These are phyloP conservation scores for Rhodotorula sp. DNA, from an alignment of 1,284 basidiomycete species.

Conservation along the genomic window DNA sequence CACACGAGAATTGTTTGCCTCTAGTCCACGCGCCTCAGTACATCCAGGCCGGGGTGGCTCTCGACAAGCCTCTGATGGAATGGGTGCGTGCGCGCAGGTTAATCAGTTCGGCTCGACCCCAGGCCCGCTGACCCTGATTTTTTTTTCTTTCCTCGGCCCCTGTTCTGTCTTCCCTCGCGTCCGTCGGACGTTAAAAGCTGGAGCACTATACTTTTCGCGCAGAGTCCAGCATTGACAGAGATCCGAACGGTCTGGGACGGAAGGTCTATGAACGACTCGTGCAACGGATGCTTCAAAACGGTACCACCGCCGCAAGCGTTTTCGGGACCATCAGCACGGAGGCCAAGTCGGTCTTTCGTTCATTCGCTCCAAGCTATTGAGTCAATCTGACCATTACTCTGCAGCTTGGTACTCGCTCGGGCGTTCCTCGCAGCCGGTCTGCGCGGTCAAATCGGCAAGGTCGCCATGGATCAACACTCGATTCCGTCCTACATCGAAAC, in stretches of 20 bases:
- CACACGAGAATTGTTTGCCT: not conserved
- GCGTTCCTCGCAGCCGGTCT: slow-evolving; percentile 69
- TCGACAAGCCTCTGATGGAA: slow-evolving; percentile 72
- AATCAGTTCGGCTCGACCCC: no score
- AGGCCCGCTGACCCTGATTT: no score
- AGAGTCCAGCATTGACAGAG: slow-evolving; percentile 67
- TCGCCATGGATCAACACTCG: slow-evolving; percentile 47
- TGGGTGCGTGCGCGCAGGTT: slow-evolving; percentile 54
- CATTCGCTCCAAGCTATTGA: no score
- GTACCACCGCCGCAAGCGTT: slow-evolving; percentile 69
- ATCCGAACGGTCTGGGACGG: slow-evolving; percentile 58
- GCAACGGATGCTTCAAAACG: slow-evolving; percentile 62
- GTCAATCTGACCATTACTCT: not conserved
- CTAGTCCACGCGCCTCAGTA: slow-evolving; percentile 82
- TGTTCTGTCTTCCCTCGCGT: slow-evolving; percentile 49
- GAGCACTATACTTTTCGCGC: slow-evolving; percentile 59
- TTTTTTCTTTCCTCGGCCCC: no score
- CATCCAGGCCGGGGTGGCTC: slow-evolving; percentile 76
- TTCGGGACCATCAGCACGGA: slow-evolving; percentile 77
- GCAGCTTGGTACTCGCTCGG: slow-evolving; percentile 68
- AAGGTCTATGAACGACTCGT: slow-evolving; percentile 67
- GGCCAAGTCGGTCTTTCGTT: slow-evolving; percentile 62
- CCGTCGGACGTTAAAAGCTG: slow-evolving; percentile 55
- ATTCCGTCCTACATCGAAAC: slow-evolving; percentile 60
- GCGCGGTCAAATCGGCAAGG: slow-evolving; percentile 74